Evolutionary conservation across 306 rosid species (phyloP).

Genomic region (Medicago lupulina): DNA sequence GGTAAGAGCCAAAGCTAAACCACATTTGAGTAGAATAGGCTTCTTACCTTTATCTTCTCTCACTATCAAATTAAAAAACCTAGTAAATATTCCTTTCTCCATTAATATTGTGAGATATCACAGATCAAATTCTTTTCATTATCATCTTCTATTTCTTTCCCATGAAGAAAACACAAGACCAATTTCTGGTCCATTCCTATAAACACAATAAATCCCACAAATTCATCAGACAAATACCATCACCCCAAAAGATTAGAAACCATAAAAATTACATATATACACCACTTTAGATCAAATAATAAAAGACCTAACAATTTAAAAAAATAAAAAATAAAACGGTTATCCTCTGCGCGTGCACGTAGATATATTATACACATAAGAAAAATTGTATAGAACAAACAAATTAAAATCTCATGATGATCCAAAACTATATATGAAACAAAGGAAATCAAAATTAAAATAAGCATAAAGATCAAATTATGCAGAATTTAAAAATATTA

Average conservation of each 20-base stretch:
- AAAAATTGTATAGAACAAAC: background rate
- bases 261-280: conserved; percentile 19
- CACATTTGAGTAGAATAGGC: conserved; percentile 70
- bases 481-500: background rate
- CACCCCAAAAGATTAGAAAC: background rate
- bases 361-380: background rate
- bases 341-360: background rate
- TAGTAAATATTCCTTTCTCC: conserved; percentile 34
- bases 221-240: background rate
- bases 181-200: conserved; percentile 32
- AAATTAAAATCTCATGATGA: conserved; percentile 1
- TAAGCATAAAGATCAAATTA: conserved; percentile 14
- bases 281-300: conserved; percentile 35
- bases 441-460: conserved; percentile 10
- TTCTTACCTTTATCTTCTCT: conserved; percentile 59
- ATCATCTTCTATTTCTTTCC: conserved; percentile 57
- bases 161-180: conserved; percentile 23
- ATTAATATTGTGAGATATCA: conserved; percentile 33
- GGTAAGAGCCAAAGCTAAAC: conserved; percentile 78
- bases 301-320: background rate
- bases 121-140: conserved; percentile 54
- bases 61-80: conserved; percentile 26
- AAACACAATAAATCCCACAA: conserved; percentile 11
- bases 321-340: no score
- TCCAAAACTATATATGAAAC: conserved; percentile 11